These are phyloP conservation scores for Grosmannia serpens DNA, from an alignment of 2,329 filamentous ascomycete genomes.

Conservation along the genomic window DNA sequence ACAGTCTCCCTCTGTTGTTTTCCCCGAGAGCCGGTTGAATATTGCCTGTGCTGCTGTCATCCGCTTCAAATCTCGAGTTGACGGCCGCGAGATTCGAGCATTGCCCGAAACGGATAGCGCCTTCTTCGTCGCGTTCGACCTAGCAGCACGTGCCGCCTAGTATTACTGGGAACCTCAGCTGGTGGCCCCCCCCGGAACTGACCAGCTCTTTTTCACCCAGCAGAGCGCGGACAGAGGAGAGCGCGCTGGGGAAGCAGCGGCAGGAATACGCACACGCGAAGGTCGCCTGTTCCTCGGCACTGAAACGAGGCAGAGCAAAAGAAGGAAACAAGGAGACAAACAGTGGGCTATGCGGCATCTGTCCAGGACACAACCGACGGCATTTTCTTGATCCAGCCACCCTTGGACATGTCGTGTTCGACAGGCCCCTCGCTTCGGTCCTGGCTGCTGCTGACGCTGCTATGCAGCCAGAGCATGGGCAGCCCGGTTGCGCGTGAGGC, in stretches of 20 bases:
- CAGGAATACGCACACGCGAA: neutral
- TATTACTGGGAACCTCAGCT: neutral
- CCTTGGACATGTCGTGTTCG: neutral
- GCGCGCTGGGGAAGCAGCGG: neutral
- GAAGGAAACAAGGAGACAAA: neutral
- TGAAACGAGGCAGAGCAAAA: neutral
- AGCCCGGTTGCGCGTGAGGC: conserved; percentile 11
- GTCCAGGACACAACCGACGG: neutral
- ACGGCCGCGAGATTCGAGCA: neutral
- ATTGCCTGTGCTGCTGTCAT: neutral
- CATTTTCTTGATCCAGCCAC: neutral
- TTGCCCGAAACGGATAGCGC: neutral
- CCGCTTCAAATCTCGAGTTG: neutral
- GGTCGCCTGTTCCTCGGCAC: neutral
- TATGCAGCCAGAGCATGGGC: conserved; percentile 21
- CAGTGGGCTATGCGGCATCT: neutral
- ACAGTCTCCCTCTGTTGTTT: no score
- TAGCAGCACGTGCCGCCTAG: neutral
- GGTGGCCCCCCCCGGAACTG: neutral
- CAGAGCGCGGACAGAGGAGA: neutral
- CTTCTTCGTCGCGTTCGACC: neutral
- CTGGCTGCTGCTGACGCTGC: conserved; percentile 5
- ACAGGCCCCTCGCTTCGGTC: neutral
- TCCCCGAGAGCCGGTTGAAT: neutral
- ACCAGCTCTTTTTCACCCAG: neutral